Evolutionary conservation across 352 stramenopile species (phyloP), one percentile per base, ranked within the genome.

Genomic region (Phytophthora sojae): DNA sequence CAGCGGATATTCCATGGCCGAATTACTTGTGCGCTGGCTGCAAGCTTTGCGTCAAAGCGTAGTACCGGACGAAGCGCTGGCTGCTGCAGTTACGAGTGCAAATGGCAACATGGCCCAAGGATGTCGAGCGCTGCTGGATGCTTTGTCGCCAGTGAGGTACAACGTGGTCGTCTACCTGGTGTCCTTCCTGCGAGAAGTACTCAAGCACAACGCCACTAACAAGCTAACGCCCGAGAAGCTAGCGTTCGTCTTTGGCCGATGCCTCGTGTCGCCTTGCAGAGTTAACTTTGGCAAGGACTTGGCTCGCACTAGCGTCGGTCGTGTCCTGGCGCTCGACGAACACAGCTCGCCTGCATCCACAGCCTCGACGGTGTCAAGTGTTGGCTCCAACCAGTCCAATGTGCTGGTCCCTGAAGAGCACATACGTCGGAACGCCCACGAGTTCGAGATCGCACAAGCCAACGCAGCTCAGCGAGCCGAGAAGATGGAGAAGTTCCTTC

Each of bases 101-200:
- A 81, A 80, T 26, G 82, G 92, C 83, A 87, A 96, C 91, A 77
- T 91, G 80, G 64, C 88, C 71, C 81, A 98, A 86, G 76, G 91
- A 77, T 92, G 83, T 63, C 76, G 80, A 23, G 54, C 79, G 2
- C 64, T 95, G 14, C 61, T 97, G 2, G 85, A 95, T 58, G 71
- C 72, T n/a, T 81, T 99, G n/a, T 81, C 95, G 19, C 93, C 96
- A 8, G 89, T 98, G 61, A 82, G 96, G 25, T 99, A 99, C 83
- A 99, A 99, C 77, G 87, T 98, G 6, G 96, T 99, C 50, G 93
- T 99, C 14, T 99, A 99, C 73, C 73, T 99, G 25, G 86, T 99
- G 25, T 97, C 95, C 1, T 99, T 99, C 64, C 91, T 99, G 58
- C 92, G 97, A 50, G 96, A 99, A 82, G 80, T 98, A 25, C 83